Percentiles rank a stretch among this genome's conserved stretches.
These are phyloP conservation scores for Fusarium sambucinum DNA, from an alignment of 2,329 filamentous ascomycete species.

Conservation along the genomic window DNA sequence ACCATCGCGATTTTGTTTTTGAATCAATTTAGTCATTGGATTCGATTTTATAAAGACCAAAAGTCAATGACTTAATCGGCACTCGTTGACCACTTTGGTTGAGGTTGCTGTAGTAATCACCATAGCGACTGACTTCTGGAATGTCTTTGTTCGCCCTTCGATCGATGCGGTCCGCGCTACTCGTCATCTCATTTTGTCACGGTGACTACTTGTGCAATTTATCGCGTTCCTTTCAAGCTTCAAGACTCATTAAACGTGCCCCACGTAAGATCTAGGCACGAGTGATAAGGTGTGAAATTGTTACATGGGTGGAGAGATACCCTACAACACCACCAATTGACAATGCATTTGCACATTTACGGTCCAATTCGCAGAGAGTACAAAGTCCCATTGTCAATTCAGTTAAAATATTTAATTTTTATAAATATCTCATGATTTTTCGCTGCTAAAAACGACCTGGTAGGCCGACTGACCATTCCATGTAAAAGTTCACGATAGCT, in stretches of 20 bases:
- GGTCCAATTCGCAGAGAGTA: rapidly evolving
- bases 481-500: background rate
- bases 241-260: background rate
- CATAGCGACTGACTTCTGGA: background rate
- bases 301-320: constrained; percentile 1
- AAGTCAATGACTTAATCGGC: background rate
- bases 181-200: background rate
- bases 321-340: constrained; percentile 10
- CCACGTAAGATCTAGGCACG: constrained; percentile 16
- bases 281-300: background rate
- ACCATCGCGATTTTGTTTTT: background rate
- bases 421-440: rapidly evolving
- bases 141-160: background rate
- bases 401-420: background rate
- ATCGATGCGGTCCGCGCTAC: background rate
- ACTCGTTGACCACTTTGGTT: background rate
- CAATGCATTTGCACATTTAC: background rate
- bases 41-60: rapidly evolving
- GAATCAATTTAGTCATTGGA: background rate
- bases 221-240: constrained; percentile 10
- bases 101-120: constrained; percentile 1
- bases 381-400: background rate
- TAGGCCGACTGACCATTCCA: rapidly evolving
- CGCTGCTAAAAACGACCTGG: rapidly evolving
- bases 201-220: background rate